Conservation (phyloP, 129 eudicot species). For the Daucus carota region DNA sequence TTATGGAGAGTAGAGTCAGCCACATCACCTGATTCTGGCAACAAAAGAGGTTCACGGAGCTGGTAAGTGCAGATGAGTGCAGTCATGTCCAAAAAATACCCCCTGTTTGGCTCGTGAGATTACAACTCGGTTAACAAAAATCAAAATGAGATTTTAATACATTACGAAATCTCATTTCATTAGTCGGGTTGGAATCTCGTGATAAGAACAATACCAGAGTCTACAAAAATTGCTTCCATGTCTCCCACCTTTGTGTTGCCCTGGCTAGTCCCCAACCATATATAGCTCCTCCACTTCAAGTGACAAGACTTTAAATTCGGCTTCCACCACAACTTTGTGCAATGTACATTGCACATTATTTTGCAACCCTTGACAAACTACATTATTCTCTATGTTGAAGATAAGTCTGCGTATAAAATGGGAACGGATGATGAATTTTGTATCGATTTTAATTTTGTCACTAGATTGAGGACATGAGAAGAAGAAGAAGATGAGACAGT, state of each 20-base stretch:
- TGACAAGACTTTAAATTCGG: not conserved
- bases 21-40: no score
- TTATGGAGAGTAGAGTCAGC: no score
- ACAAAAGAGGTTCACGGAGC: no score
- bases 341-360: not conserved
- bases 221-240: not conserved
- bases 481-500: not conserved
- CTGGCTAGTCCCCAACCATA: not conserved
- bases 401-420: not conserved
- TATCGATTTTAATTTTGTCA: not conserved
- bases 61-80: not conserved
- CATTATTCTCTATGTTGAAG: not conserved
- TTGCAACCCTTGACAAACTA: no score
- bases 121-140: no score
- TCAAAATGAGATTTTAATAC: no score
- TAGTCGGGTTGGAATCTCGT: no score
- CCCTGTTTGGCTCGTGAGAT: no score
- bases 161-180: no score
- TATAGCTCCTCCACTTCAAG: not conserved
- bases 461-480: not conserved
- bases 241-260: not conserved
- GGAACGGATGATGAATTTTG: not conserved
- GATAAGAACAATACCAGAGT: no score
- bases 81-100: no score
- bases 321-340: not conserved